These are phyloP conservation scores for Fusarium sp. DNA, from an alignment of 2,329 filamentous ascomycete genomes.

Conservation along the genomic window DNA sequence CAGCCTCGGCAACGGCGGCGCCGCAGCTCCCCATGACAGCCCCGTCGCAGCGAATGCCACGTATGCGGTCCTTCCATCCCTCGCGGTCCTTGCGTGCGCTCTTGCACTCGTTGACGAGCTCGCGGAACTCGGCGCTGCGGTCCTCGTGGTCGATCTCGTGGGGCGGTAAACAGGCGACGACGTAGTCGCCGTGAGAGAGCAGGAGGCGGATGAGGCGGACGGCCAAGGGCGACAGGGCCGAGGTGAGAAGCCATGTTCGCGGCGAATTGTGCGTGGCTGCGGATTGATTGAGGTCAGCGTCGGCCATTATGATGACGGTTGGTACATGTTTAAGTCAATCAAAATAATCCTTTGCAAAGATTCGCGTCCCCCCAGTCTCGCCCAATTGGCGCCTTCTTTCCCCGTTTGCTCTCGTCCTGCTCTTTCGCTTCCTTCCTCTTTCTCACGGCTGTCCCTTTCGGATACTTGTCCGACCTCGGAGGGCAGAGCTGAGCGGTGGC, in stretches of 20 bases:
- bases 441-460: neutral
- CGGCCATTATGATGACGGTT: slow-evolving; percentile 49
- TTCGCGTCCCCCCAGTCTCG: slow-evolving; percentile 12
- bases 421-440: slow-evolving; percentile 9
- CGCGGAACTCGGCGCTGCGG: slow-evolving; percentile 84
- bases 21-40: slow-evolving; percentile 80
- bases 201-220: slow-evolving; percentile 86
- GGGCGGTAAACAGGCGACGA: slow-evolving; percentile 86
- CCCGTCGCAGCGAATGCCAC: slow-evolving; percentile 76
- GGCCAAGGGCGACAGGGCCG: slow-evolving; percentile 86
- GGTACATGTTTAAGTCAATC: slow-evolving; percentile 38
- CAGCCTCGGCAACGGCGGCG: slow-evolving; percentile 88
- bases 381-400: slow-evolving; percentile 12
- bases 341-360: slow-evolving; percentile 10
- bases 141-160: slow-evolving; percentile 83
- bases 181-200: slow-evolving; percentile 92
- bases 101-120: slow-evolving; percentile 81
- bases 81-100: slow-evolving; percentile 75
- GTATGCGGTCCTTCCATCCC: slow-evolving; percentile 85
- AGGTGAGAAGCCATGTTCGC: slow-evolving; percentile 93
- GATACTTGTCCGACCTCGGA: slow-evolving; percentile 16
- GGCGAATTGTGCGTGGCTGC: slow-evolving; percentile 80
- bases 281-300: slow-evolving; percentile 52
- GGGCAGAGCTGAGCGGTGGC: slow-evolving; percentile 7
- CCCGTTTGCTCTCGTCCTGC: too few species aligned